phyloP scores from a whole-genome alignment of 495 filamentous ascomycete genomes.

The Staphylotrichum longicolle region DNA sequence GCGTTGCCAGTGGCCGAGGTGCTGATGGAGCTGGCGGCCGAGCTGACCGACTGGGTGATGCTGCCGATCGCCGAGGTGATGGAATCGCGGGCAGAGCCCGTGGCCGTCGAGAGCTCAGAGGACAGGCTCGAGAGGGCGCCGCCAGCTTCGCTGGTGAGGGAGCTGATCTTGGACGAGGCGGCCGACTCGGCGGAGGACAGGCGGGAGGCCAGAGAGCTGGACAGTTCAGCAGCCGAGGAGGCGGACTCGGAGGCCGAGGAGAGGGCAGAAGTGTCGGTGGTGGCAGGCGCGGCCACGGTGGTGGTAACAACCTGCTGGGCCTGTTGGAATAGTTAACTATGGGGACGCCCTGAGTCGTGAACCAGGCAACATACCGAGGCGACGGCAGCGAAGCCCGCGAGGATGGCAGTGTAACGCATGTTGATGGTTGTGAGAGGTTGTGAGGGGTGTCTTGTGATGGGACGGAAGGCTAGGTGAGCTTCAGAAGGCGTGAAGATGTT shows the following conservation, averaged over 20 bases:
- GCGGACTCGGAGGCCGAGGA: slow-evolving; percentile 23
- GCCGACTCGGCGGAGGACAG: slow-evolving; percentile 22
- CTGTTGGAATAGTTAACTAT: slow-evolving; percentile 5
- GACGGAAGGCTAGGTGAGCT: neutral
- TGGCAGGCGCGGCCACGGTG: slow-evolving; percentile 13
- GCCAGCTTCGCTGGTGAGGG: slow-evolving; percentile 26
- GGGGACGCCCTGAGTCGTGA: too few species aligned
- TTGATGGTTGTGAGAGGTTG: slow-evolving; percentile 20
- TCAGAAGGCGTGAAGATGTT: too few species aligned
- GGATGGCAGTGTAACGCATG: slow-evolving; percentile 29
- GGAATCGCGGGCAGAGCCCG: slow-evolving; percentile 13
- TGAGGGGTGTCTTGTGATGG: neutral
- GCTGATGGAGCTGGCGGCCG: neutral
- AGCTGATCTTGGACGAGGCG: slow-evolving; percentile 23
- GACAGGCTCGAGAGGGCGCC: slow-evolving; percentile 17
- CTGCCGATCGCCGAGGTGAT: slow-evolving; percentile 5
- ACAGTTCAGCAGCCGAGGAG: slow-evolving; percentile 2
- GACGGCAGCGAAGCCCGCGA: slow-evolving; percentile 30
- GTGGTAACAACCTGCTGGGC: slow-evolving; percentile 25
- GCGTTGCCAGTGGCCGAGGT: neutral
- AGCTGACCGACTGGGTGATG: neutral
- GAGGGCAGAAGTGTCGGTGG: slow-evolving; percentile 12
- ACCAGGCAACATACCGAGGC: slow-evolving; percentile 25
- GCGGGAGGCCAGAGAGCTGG: slow-evolving; percentile 22
- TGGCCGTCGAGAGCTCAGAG: slow-evolving; percentile 31